Evolutionary conservation across 2,329 filamentous ascomycete species (phyloP).

Genomic region (Raffaelea albimanens): DNA sequence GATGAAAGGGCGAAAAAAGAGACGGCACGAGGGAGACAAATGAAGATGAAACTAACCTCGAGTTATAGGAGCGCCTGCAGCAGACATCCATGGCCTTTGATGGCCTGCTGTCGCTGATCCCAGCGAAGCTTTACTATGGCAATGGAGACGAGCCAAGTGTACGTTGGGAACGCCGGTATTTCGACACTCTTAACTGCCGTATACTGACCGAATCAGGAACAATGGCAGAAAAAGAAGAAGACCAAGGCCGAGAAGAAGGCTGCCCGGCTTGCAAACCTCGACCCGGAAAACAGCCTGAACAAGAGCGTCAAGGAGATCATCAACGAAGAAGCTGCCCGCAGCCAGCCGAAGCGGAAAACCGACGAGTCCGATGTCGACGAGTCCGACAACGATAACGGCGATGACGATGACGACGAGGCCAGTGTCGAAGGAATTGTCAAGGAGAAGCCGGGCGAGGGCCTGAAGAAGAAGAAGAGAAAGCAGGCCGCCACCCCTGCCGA

Average conservation of each 20-base stretch:
- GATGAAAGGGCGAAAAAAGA: not conserved
- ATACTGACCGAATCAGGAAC: no score
- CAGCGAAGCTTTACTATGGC: slow-evolving; percentile 83
- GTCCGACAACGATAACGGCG: not conserved
- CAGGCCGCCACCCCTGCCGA: slow-evolving; percentile 15
- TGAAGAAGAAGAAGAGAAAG: slow-evolving; percentile 37
- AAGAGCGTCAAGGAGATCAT: slow-evolving; percentile 82
- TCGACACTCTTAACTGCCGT: slow-evolving; percentile 1
- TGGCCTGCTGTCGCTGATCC: slow-evolving; percentile 77
- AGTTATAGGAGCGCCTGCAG: slow-evolving; percentile 42
- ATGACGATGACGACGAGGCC: not conserved
- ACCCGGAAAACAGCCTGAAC: slow-evolving; percentile 77
- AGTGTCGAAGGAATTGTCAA: slow-evolving; percentile 40
- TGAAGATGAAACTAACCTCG: not conserved
- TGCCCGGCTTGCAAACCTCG: slow-evolving; percentile 58
- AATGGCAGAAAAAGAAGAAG: slow-evolving; percentile 94
- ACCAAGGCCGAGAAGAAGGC: slow-evolving; percentile 76
- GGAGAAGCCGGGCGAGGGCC: slow-evolving; percentile 55
- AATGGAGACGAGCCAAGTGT: slow-evolving; percentile 76
- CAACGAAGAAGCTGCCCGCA: slow-evolving; percentile 56
- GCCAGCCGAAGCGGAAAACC: slow-evolving; percentile 28
- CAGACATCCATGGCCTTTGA: slow-evolving; percentile 68
- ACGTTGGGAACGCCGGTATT: no score
- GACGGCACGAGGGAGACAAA: not conserved
- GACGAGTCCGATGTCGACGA: slow-evolving; percentile 16